Evolutionary conservation across 2,329 filamentous ascomycete genomes (phyloP).

Genomic region (Colletotrichum tamarilloi): DNA sequence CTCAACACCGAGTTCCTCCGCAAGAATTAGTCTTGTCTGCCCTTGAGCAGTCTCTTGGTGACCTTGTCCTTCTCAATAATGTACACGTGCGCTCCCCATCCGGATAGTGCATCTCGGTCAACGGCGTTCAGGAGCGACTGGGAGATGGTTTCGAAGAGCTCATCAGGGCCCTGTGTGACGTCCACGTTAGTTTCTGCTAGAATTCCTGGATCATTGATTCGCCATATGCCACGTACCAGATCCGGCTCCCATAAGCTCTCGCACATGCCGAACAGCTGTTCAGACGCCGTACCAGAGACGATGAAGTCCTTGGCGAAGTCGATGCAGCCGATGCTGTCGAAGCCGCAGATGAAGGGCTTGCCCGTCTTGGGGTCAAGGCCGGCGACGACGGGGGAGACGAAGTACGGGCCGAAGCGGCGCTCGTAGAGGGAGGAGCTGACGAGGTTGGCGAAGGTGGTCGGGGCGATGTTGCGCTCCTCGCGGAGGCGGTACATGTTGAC

Average conservation of each 20-base stretch:
- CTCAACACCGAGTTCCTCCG: neutral
- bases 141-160: conserved; percentile 98
- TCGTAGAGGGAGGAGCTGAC: conserved; percentile 94
- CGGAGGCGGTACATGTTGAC: conserved; percentile 99
- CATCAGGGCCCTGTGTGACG: conserved; percentile 79
- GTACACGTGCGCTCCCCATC: conserved; percentile 98
- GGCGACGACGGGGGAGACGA: conserved; percentile 93
- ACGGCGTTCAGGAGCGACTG: conserved; percentile 96
- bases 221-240: conserved; percentile 71
- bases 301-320: conserved; percentile 99
- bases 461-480: conserved; percentile 96
- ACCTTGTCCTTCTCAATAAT: conserved; percentile 99
- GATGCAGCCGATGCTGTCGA: conserved; percentile 99
- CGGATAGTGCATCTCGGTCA: conserved; percentile 94
- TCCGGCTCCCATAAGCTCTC: conserved; percentile 98
- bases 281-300: conserved; percentile 93
- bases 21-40: conserved; percentile 82
- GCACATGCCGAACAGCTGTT: conserved; percentile 98
- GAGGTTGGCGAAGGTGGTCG: conserved; percentile 95
- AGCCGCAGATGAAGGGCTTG: conserved; percentile 97
- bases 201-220: neutral
- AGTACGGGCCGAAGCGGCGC: conserved; percentile 95
- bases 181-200: conserved; percentile 35
- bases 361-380: conserved; percentile 94
- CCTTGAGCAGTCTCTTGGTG: conserved; percentile 98